Conservation (phyloP, 2,329 filamentous ascomycete genomes). For the Onygenales sp. region DNA sequence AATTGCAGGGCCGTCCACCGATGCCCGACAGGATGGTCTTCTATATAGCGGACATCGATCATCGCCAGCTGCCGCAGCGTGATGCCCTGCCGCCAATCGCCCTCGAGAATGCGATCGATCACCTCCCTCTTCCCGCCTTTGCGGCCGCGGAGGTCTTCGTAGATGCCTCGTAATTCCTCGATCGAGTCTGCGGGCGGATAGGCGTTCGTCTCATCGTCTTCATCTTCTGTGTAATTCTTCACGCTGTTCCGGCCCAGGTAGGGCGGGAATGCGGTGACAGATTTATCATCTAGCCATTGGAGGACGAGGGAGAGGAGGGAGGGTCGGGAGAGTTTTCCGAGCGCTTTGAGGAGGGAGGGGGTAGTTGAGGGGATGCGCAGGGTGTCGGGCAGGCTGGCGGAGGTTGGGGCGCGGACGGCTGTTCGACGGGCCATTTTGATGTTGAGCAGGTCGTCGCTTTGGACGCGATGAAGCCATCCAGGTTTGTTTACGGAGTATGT, state of each 20-base stretch:
- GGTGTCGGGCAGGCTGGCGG: conserved; percentile 60
- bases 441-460: background rate
- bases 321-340: conserved; percentile 61
- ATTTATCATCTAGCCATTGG: conserved; percentile 65
- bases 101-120: conserved; percentile 47
- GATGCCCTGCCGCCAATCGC: conserved; percentile 48
- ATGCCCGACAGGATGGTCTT: conserved; percentile 41
- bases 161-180: conserved; percentile 57
- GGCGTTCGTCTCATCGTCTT: conserved; percentile 54
- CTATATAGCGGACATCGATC: conserved; percentile 44
- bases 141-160: conserved; percentile 48
- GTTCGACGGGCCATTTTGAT: conserved; percentile 9
- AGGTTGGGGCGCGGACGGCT: conserved; percentile 51
- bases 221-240: conserved; percentile 31
- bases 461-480: background rate
- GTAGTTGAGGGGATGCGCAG: conserved; percentile 59
- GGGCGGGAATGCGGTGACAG: conserved; percentile 51
- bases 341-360: conserved; percentile 53
- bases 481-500: background rate
- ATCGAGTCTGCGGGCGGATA: conserved; percentile 60
- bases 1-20: conserved; percentile 48
- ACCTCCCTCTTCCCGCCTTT: conserved; percentile 46
- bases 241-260: conserved; percentile 33
- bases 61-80: conserved; percentile 47
- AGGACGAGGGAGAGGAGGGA: conserved; percentile 63